phyloP scores from a whole-genome alignment of 768 basidiomycete species.

The Termitomyces titanicus region DNA sequence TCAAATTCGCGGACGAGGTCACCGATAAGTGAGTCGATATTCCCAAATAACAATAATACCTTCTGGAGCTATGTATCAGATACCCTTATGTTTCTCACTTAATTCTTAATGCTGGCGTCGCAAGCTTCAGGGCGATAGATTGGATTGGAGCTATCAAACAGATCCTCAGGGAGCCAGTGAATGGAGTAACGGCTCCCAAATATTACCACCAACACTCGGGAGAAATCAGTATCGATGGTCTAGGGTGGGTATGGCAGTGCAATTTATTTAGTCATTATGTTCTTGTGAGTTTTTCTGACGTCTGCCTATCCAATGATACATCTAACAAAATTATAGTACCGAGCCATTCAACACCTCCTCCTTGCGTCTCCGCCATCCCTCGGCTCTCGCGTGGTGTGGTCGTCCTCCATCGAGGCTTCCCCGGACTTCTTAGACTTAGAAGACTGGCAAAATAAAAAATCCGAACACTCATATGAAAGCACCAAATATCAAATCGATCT shows the following conservation, averaged over 20 bases:
- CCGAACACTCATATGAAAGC: constrained; percentile 61
- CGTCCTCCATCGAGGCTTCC: constrained; percentile 65
- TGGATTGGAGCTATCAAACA: constrained; percentile 45
- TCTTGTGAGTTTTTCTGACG: constrained; percentile 39
- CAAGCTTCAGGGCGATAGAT: constrained; percentile 52
- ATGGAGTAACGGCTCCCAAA: constrained; percentile 47
- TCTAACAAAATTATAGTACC: constrained; percentile 45
- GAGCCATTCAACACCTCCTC: constrained; percentile 54
- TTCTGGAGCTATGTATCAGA: constrained; percentile 31
- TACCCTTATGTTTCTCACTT: constrained; percentile 81
- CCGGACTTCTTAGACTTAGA: constrained; percentile 51
- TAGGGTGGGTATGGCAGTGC: constrained; percentile 83
- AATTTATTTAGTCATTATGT: constrained; percentile 82
- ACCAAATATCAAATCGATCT: constrained; percentile 80
- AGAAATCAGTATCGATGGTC: constrained; percentile 58
- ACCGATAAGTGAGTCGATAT: constrained; percentile 41
- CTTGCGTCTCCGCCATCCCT: constrained; percentile 35
- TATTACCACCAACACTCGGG: constrained; percentile 59
- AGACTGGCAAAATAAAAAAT: constrained; percentile 71
- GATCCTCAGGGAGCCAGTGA: constrained; percentile 40
- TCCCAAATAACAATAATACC: background rate
- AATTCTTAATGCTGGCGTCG: constrained; percentile 77
- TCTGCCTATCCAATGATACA: background rate
- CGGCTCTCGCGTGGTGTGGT: constrained; percentile 71
- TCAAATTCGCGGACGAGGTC: constrained; percentile 57